These are phyloP conservation scores for Gloeopeniophorella convolvens DNA, from an alignment of 768 basidiomycete species.

Conservation along the genomic window DNA sequence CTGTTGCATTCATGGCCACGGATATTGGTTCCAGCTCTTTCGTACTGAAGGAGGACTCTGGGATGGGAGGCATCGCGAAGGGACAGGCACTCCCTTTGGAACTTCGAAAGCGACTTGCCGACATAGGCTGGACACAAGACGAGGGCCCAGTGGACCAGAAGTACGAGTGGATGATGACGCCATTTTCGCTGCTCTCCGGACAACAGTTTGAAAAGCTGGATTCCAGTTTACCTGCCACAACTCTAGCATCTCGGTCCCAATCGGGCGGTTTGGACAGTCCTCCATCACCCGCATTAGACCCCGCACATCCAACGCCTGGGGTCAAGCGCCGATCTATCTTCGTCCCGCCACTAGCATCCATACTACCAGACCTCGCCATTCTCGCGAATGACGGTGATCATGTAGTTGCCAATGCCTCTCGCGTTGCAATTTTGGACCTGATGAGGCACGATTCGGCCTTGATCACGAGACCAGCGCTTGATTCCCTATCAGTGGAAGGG, in stretches of 20 bases:
- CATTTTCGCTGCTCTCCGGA: conserved; percentile 58
- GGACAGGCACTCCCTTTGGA: conserved; percentile 51
- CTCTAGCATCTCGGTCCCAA: conserved; percentile 27
- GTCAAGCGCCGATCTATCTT: conserved; percentile 62
- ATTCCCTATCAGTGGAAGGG: conserved; percentile 47
- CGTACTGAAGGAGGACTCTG: conserved; percentile 45
- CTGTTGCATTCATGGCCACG: conserved; percentile 67
- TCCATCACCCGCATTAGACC: neutral
- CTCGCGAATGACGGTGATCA: conserved; percentile 50
- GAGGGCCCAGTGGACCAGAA: conserved; percentile 48
- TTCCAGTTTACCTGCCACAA: conserved; percentile 19
- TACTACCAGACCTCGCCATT: conserved; percentile 48
- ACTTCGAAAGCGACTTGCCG: conserved; percentile 55
- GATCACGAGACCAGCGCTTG: conserved; percentile 56
- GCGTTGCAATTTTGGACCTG: conserved; percentile 50
- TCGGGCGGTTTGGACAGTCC: conserved; percentile 26
- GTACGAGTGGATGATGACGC: conserved; percentile 53
- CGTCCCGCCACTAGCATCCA: conserved; percentile 48
- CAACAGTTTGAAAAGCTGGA: conserved; percentile 50
- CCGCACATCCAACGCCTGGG: conserved; percentile 16
- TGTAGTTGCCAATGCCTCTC: conserved; percentile 48
- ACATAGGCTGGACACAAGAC: conserved; percentile 71
- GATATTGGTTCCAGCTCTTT: conserved; percentile 64
- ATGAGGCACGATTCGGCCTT: conserved; percentile 72
- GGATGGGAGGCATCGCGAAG: conserved; percentile 41